Conservation (phyloP, 495 filamentous ascomycete genomes). For the Penicillium herquei region DNA sequence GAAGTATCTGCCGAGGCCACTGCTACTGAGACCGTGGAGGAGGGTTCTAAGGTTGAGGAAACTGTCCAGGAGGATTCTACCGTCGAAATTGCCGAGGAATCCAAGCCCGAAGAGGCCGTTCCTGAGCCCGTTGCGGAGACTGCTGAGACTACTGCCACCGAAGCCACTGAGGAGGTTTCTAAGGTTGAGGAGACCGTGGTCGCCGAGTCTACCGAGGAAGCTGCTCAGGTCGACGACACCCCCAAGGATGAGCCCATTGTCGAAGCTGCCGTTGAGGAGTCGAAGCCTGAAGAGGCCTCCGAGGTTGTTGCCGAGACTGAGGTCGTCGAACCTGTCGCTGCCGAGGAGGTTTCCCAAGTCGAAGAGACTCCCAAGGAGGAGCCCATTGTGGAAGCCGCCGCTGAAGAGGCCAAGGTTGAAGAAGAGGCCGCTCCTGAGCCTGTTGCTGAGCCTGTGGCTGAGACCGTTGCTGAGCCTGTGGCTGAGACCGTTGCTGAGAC, state of each 20-base stretch:
- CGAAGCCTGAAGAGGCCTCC: background rate
- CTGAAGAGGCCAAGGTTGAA: no score
- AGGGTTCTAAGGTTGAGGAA: background rate
- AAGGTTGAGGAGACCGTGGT: conserved; percentile 4
- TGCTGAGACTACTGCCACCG: background rate
- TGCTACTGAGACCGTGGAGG: background rate
- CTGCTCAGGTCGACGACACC: background rate
- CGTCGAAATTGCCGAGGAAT: conserved; percentile 2
- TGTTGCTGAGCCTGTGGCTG: conserved; percentile 1
- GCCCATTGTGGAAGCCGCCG: no score
- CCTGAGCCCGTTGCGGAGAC: background rate
- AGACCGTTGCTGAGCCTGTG: conserved; percentile 3
- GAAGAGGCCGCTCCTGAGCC: background rate
- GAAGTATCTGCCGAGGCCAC: background rate
- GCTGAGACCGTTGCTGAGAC: background rate
- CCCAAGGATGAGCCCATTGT: background rate
- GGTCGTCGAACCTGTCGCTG: no score
- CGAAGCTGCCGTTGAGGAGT: background rate
- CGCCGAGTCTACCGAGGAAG: background rate
- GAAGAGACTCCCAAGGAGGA: no score
- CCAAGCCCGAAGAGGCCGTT: conserved; percentile 2
- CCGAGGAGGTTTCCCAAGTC: no score
- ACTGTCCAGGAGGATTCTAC: conserved; percentile 1
- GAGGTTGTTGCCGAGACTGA: background rate
- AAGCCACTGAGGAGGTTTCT: background rate